Percentiles rank a stretch among this genome's conserved stretches.
These are phyloP conservation scores for Claviceps monticola DNA, from an alignment of 2,329 filamentous ascomycete species.

Conservation along the genomic window DNA sequence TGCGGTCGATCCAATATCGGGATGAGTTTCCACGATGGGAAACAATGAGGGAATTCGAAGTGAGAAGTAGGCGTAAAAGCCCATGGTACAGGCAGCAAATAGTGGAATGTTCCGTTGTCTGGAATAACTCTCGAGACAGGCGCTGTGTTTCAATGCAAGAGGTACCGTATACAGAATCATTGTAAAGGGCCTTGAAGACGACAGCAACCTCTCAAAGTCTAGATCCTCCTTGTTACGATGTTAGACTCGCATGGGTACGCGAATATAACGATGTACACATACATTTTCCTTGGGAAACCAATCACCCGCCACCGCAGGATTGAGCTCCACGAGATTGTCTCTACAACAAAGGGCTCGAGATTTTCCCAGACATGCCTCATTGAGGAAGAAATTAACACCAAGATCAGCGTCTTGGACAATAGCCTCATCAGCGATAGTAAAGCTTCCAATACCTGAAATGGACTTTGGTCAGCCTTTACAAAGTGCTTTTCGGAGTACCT, in stretches of 20 bases:
- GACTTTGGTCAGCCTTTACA: background rate
- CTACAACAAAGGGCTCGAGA: slow-evolving; percentile 67
- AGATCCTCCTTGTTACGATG: slow-evolving; percentile 12
- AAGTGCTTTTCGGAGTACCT: background rate
- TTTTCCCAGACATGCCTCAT: slow-evolving; percentile 62
- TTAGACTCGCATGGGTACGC: slow-evolving; percentile 5
- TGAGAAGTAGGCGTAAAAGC: slow-evolving; percentile 86
- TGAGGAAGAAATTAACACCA: slow-evolving; percentile 94
- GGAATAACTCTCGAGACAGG: slow-evolving; percentile 32
- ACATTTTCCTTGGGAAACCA: slow-evolving; percentile 41
- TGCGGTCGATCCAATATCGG: slow-evolving; percentile 69
- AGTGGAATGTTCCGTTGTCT: slow-evolving; percentile 52
- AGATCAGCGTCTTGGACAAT: slow-evolving; percentile 70
- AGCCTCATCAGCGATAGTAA: slow-evolving; percentile 76
- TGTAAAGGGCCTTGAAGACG: slow-evolving; percentile 29
- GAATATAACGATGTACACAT: background rate
- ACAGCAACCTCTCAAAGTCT: slow-evolving; percentile 28
- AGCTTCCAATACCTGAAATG: slow-evolving; percentile 63
- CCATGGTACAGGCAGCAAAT: slow-evolving; percentile 74
- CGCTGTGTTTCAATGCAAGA: slow-evolving; percentile 28
- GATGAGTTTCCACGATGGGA: slow-evolving; percentile 91
- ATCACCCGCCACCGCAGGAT: slow-evolving; percentile 76
- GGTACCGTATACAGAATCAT: slow-evolving; percentile 42
- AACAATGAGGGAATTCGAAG: slow-evolving; percentile 65
- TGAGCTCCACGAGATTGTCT: slow-evolving; percentile 70